Percentiles rank a stretch among this genome's conserved stretches.
phyloP scores from a whole-genome alignment of 306 rosid species.

The Morella rubra region DNA sequence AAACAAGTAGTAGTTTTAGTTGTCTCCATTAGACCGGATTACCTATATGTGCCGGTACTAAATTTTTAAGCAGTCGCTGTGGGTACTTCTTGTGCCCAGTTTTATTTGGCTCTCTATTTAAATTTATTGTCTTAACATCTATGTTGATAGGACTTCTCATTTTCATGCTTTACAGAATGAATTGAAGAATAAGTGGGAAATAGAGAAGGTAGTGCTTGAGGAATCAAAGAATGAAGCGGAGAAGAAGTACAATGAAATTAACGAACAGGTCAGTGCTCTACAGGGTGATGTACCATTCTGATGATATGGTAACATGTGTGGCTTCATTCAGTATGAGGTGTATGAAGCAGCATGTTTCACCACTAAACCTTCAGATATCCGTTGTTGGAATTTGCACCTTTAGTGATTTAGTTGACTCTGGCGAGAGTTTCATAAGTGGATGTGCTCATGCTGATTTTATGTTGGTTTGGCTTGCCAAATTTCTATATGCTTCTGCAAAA shows the following conservation, averaged over 20 bases:
- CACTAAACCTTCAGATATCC: too few relatives aligned
- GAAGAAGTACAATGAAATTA: constrained; percentile 69
- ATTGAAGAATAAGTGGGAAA: constrained; percentile 73
- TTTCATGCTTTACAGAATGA: constrained; percentile 51
- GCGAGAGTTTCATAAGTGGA: too few relatives aligned
- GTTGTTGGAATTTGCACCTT: too few relatives aligned
- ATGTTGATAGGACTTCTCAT: constrained; percentile 6
- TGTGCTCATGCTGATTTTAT: too few relatives aligned
- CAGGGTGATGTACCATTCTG: constrained; percentile 1
- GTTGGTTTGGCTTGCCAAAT: too few relatives aligned
- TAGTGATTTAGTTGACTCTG: too few relatives aligned
- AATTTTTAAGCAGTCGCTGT: not conserved
- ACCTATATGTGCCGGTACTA: not conserved
- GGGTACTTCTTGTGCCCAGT: not conserved
- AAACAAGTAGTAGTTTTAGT: not conserved
- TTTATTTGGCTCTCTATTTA: not conserved
- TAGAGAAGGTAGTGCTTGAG: constrained; percentile 52
- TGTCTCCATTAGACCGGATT: too few relatives aligned
- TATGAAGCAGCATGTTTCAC: not conserved
- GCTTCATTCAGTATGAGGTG: not conserved
- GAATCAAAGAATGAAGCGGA: constrained; percentile 63
- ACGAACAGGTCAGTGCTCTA: constrained; percentile 74
- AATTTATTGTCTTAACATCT: not conserved
- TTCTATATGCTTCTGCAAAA: too few relatives aligned
- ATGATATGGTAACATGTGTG: not conserved